Evolutionary conservation across 768 basidiomycete species (phyloP).

Genomic region (Leccinum uliginosum): DNA sequence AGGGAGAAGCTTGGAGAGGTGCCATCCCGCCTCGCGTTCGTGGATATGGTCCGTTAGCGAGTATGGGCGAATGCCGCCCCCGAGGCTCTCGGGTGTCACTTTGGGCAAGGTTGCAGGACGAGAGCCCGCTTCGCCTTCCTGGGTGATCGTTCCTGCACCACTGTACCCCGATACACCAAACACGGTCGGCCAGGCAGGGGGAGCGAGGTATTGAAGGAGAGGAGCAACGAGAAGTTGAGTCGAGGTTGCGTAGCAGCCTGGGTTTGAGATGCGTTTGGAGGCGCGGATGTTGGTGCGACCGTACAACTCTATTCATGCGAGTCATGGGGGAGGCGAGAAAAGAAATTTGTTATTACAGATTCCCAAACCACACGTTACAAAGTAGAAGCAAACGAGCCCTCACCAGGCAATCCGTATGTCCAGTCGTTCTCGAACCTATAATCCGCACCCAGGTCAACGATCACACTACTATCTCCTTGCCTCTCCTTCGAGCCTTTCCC

Average conservation of each 20-base stretch:
- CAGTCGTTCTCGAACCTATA: slow-evolving; percentile 92
- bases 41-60: slow-evolving; percentile 96
- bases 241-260: slow-evolving; percentile 95
- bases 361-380: slow-evolving; percentile 32
- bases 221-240: slow-evolving; percentile 91
- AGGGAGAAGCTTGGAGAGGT: slow-evolving; percentile 63
- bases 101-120: slow-evolving; percentile 77
- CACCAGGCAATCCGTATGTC: slow-evolving; percentile 99
- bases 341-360: slow-evolving; percentile 34
- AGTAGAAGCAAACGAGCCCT: slow-evolving; percentile 42
- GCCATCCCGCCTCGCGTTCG: slow-evolving; percentile 89
- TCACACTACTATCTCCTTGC: slow-evolving; percentile 50
- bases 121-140: slow-evolving; percentile 55
- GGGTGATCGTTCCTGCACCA: slow-evolving; percentile 85
- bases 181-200: slow-evolving; percentile 66
- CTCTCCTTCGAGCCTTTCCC: slow-evolving; percentile 68
- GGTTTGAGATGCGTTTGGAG: slow-evolving; percentile 90
- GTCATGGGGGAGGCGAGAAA: slow-evolving; percentile 24
- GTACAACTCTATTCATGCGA: slow-evolving; percentile 68
- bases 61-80: slow-evolving; percentile 78
- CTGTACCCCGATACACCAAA: slow-evolving; percentile 95
- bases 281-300: slow-evolving; percentile 61
- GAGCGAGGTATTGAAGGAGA: slow-evolving; percentile 64
- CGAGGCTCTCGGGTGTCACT: slow-evolving; percentile 69
- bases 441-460: slow-evolving; percentile 93